Percentiles rank a stretch among this genome's conserved stretches.
Evolutionary conservation across 2,329 filamentous ascomycete species (phyloP).

Genomic region (Lachnellula hyalina): DNA sequence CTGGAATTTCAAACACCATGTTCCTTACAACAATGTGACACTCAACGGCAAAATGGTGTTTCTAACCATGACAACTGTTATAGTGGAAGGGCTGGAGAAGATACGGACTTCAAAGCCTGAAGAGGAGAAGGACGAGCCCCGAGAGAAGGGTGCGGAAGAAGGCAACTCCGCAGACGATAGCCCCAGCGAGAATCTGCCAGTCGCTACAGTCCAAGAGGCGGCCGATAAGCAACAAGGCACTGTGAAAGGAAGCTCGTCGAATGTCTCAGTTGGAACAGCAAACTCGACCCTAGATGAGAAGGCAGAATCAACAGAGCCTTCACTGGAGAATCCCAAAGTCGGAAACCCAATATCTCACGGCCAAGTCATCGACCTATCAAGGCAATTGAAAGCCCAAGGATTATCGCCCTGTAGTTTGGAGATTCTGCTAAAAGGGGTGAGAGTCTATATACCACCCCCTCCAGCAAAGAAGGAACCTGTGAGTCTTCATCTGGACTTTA

Average conservation of each 20-base stretch:
- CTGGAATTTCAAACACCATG: slow-evolving; percentile 3
- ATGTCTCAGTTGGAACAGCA: background rate
- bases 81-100: slow-evolving; percentile 55
- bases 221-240: background rate
- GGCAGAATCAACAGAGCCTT: slow-evolving; percentile 37
- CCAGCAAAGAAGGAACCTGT: slow-evolving; percentile 74
- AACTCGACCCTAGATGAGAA: background rate
- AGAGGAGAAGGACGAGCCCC: background rate
- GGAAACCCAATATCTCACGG: slow-evolving; percentile 68
- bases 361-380: slow-evolving; percentile 61
- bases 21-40: slow-evolving; percentile 4
- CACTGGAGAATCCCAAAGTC: slow-evolving; percentile 37
- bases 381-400: slow-evolving; percentile 38
- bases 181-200: too few species aligned
- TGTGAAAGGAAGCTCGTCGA: background rate
- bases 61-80: slow-evolving; percentile 67
- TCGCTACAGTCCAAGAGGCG: too few species aligned
- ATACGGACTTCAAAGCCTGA: slow-evolving; percentile 21
- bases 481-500: slow-evolving; percentile 29
- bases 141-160: background rate
- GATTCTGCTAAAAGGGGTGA: slow-evolving; percentile 63
- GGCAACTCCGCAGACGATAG: too few species aligned
- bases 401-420: slow-evolving; percentile 52
- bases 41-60: slow-evolving; percentile 56
- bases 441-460: slow-evolving; percentile 73